Evolutionary conservation across 164 flowering plant species (phyloP).

Genomic region (Annona cherimola): DNA sequence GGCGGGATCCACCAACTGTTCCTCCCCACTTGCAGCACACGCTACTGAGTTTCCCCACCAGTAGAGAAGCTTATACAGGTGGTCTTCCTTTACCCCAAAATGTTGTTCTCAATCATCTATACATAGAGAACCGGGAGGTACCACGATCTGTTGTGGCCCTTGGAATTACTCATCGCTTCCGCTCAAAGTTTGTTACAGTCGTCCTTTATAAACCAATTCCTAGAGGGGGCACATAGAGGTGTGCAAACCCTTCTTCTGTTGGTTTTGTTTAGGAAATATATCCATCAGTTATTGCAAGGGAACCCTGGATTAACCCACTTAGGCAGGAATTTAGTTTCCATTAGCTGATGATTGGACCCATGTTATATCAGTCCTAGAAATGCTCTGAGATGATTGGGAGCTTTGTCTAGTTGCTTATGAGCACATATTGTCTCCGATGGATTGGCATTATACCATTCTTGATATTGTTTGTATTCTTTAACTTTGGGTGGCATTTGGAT

Average conservation of each 20-base stretch:
- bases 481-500: background rate
- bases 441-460: background rate
- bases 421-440: background rate
- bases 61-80: conserved; percentile 35
- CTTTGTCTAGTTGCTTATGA: background rate
- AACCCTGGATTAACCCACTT: background rate
- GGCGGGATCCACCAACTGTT: conserved; percentile 74
- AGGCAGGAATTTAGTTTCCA: background rate
- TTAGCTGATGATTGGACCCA: background rate
- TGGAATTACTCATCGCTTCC: conserved; percentile 86
- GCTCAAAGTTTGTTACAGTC: conserved; percentile 70
- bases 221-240: conserved; percentile 41
- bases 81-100: conserved; percentile 62
- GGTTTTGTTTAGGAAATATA: background rate
- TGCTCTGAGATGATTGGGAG: background rate
- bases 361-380: background rate
- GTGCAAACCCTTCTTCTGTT: background rate
- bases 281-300: background rate
- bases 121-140: conserved; percentile 73
- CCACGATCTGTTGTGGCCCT: conserved; percentile 76
- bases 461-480: background rate
- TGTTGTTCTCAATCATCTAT: conserved; percentile 82
- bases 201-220: conserved; percentile 84
- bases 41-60: conserved; percentile 47
- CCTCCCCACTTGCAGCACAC: conserved; percentile 81